These are phyloP conservation scores for Colletotrichum costaricense DNA, from an alignment of 2,329 filamentous ascomycete genomes.

Conservation along the genomic window DNA sequence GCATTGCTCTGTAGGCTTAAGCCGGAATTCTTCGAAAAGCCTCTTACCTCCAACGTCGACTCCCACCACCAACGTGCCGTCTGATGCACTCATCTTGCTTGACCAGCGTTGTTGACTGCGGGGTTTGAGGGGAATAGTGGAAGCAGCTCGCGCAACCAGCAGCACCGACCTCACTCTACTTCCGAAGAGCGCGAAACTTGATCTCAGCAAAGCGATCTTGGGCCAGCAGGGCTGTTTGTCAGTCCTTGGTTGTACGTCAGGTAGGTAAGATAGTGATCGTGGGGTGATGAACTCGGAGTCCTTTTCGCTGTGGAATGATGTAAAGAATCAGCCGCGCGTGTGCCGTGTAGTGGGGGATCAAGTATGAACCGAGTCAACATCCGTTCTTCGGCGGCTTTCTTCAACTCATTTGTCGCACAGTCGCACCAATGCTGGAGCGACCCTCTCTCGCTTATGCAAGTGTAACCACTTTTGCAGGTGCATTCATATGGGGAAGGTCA, in stretches of 20 bases:
- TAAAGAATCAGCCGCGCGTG: slow-evolving; percentile 1
- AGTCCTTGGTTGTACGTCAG: no score
- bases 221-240: not conserved
- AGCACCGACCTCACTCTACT: not conserved
- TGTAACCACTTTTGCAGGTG: slow-evolving; percentile 10
- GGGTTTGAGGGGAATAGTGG: not conserved
- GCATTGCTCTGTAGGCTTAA: not conserved
- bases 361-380: slow-evolving; percentile 6
- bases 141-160: not conserved
- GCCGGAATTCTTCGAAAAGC: not conserved
- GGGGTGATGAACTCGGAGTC: not conserved
- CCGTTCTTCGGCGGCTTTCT: slow-evolving; percentile 28
- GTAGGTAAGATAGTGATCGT: not conserved
- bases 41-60: slow-evolving; percentile 36
- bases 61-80: slow-evolving; percentile 34
- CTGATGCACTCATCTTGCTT: slow-evolving; percentile 14
- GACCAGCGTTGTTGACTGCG: not conserved
- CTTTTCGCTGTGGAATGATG: not conserved
- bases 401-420: not conserved
- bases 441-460: slow-evolving; percentile 22
- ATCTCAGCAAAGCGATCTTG: not conserved
- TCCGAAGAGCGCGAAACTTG: not conserved
- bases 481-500: not conserved
- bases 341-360: slow-evolving; percentile 12
- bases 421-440: not conserved